Conservation (phyloP, 163 green algal genomes). For the Chlamydomonas reinhardtii region DNA sequence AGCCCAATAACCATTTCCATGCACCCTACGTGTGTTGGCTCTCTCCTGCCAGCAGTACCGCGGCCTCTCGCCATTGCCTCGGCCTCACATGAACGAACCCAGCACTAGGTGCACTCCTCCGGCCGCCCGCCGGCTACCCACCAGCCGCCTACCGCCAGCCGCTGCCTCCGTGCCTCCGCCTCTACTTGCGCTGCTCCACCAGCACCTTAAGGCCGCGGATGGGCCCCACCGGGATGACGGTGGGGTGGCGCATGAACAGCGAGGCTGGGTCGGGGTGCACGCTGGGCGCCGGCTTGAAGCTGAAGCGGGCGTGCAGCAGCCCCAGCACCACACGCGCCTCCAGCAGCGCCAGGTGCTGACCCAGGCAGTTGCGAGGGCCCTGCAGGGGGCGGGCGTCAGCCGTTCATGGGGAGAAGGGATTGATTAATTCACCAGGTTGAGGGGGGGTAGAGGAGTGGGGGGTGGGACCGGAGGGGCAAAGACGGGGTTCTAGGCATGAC, state of each 20-base stretch:
- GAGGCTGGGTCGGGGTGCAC: not conserved
- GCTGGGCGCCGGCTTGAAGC: slow-evolving; percentile 64
- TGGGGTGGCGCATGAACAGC: slow-evolving; percentile 57
- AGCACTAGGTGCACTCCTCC: too few species aligned
- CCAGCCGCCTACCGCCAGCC: not conserved
- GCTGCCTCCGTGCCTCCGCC: not conserved
- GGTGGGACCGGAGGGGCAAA: not conserved
- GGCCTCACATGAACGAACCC: too few species aligned
- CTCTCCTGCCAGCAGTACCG: too few species aligned
- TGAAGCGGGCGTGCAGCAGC: slow-evolving; percentile 75
- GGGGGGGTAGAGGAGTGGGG: not conserved
- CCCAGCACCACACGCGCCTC: slow-evolving; percentile 85
- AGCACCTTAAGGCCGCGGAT: slow-evolving; percentile 64
- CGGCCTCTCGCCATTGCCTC: too few species aligned
- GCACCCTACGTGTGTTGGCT: too few species aligned
- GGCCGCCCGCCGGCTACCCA: too few species aligned
- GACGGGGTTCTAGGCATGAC: too few species aligned
- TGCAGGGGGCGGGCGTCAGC: slow-evolving; percentile 44
- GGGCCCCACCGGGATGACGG: slow-evolving; percentile 79
- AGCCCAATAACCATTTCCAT: too few species aligned
- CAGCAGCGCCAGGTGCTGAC: slow-evolving; percentile 95
- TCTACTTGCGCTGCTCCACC: not conserved
- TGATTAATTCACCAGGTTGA: not conserved
- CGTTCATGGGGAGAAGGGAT: too few species aligned
- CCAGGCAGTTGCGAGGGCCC: slow-evolving; percentile 95